Base-by-base conservation (phyloP, 2,329 filamentous ascomycete genomes). In the Trichoderma oligosporum region DNA sequence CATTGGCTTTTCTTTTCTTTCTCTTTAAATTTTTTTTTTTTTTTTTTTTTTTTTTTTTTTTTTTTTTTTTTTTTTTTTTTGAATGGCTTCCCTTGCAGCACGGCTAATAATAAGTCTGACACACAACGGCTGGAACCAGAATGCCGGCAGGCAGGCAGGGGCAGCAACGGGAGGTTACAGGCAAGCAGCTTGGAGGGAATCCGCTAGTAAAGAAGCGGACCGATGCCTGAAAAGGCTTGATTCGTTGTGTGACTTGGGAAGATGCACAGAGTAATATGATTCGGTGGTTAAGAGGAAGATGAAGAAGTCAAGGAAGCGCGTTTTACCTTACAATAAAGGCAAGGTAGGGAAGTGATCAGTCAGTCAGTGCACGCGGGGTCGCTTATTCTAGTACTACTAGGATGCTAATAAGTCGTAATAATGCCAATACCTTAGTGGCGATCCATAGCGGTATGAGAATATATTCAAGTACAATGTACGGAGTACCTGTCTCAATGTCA, bases 351-450 rank as follows among this genome's bases (percentile, higher is more conserved):
- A n/a, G n/a, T n/a, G n/a, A n/a, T n/a, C n/a, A n/a, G n/a, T n/a
- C 35, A 29, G 35, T n/a, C 18, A 52, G 25, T 44, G 27, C 49
- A 53, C 49, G 49, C 49, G 49, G 49, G 49, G 49, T 53, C 49
- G 38, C 25, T 33, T 41, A 29, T 52, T 36, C 16, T 20, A 36
- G 33, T 36, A 38, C 48, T 51, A 51, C 18, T 25, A 18, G 35
- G 48, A n/a, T n/a, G n/a, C n/a, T n/a, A n/a, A n/a, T n/a, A n/a
- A n/a, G n/a, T n/a, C n/a, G n/a, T n/a, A n/a, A 4, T 29, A 25
- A 5, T 12, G n/a, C 31, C 14, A 33, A 36, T 20, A 42, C 24
- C 22, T 24, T 42, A 25, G 33, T 31, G 22, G 42, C 27, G 42
- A 45, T 45, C 42, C 42, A 27, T 33, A 35, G 38, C 18, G 38